phyloP scores from a whole-genome alignment of 805 yeast species.

The Saturnispora zaruensis region DNA sequence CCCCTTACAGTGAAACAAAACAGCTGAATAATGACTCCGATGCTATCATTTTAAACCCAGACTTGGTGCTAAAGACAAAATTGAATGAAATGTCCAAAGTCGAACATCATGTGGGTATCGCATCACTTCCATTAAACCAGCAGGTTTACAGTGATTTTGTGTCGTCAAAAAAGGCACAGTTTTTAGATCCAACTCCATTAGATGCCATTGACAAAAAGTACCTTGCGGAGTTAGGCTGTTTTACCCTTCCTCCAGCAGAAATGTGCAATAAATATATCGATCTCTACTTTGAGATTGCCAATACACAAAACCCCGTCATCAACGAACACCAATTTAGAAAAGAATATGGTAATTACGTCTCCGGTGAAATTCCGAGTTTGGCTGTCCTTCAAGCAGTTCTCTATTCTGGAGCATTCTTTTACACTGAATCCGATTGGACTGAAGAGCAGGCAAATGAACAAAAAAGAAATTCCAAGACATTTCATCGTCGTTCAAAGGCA shows the following conservation, averaged over 20 bases:
- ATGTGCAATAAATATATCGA: constrained; percentile 53
- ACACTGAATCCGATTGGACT: constrained; percentile 41
- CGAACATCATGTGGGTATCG: constrained; percentile 29
- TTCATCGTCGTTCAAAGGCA: constrained; percentile 67
- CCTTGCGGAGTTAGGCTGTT: constrained; percentile 43
- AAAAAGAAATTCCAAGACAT: constrained; percentile 34
- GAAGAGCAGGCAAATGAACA: constrained; percentile 37
- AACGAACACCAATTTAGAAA: constrained; percentile 54
- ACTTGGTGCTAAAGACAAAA: constrained; percentile 14
- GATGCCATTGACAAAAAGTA: constrained; percentile 17
- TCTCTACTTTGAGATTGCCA: constrained; percentile 53
- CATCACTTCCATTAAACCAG: constrained; percentile 25
- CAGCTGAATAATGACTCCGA: not conserved
- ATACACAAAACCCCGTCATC: constrained; percentile 62
- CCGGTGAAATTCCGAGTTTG: constrained; percentile 49
- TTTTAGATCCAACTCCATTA: constrained; percentile 11
- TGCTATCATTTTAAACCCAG: constrained; percentile 17
- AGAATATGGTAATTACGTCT: constrained; percentile 41
- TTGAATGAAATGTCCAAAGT: constrained; percentile 14
- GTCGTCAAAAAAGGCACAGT: constrained; percentile 4
- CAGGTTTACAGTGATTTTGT: constrained; percentile 24
- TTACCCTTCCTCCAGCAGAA: constrained; percentile 52
- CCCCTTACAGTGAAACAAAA: not conserved
- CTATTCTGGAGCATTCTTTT: constrained; percentile 58
- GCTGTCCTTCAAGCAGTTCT: constrained; percentile 57